Evolutionary conservation across 2,329 filamentous ascomycete species (phyloP), one percentile per base, ranked within the genome.

Genomic region (Venturiaceae sp.): DNA sequence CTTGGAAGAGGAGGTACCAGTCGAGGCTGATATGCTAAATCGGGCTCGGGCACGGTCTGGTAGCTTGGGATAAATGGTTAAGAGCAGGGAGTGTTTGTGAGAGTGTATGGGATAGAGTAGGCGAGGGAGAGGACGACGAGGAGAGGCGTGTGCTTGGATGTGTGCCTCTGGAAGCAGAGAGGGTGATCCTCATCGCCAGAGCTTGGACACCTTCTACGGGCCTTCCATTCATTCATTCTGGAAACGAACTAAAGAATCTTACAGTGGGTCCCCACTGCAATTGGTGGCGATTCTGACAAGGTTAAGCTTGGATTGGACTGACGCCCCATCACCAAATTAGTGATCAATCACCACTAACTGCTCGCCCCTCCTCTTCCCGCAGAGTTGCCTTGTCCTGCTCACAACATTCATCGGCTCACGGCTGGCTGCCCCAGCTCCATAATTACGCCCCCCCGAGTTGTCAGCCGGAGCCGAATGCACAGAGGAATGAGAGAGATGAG

Each of bases 21-120:
- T 50, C 14, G 52, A 53, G 52, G 52, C 52, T 53, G 52, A 53
- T 53, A 53, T n/a, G 26, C 55, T 58, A 52, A 28, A 52, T 56
- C 54, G 54, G 54, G 54, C 39, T 56, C 54, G 21, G 11, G 26
- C 36, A 28, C 23, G 54, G 54, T n/a, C 33, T 13, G 14, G 36
- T 56, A 41, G 54, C 26, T 36, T 56, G 8, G 37, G n/a, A 37
- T 56, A 56, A n/a, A 32, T 53, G 33, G 52, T 13, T 26, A 53
- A 30, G n/a, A 16, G 23, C 28, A n/a, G 52, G 23, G 34, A 39
- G 54, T 23, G 54, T 28, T 5, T 56, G 54, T 56, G 52, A 28
- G 52, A 37, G 52, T 53, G 32, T 28, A 37, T 37, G 16, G 50
- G 36, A 28, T 26, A 23, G 34, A 19, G 21, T 19, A 36, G 21